Conservation (phyloP, 306 rosid genomes). For the Fragaria iinumae region DNA sequence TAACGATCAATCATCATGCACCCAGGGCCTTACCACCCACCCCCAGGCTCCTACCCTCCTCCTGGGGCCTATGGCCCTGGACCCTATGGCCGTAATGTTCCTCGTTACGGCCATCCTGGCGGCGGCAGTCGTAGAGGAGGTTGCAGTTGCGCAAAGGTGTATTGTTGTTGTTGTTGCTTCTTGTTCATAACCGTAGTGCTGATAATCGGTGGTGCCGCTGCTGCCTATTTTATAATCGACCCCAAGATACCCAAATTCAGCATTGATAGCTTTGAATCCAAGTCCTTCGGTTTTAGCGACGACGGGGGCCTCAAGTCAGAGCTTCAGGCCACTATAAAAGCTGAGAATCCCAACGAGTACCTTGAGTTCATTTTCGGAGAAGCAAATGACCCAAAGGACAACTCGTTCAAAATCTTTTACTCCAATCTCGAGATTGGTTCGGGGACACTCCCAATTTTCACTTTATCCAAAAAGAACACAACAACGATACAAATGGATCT, state of each 20-base stretch:
- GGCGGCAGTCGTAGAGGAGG: neutral
- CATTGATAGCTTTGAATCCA: constrained; percentile 28
- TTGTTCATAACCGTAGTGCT: constrained; percentile 24
- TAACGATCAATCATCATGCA: neutral
- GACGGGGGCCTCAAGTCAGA: constrained; percentile 21
- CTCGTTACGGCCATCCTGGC: constrained; percentile 6
- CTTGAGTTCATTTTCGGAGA: constrained; percentile 38
- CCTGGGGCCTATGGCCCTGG: neutral
- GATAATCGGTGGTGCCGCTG: neutral
- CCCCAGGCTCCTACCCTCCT: neutral
- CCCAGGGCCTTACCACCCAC: neutral
- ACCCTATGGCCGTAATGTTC: constrained; percentile 5
- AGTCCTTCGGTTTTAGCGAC: constrained; percentile 19
- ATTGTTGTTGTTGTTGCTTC: constrained; percentile 32
- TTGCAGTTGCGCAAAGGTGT: neutral
- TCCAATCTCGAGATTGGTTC: constrained; percentile 21
- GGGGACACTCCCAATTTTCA: constrained; percentile 23
- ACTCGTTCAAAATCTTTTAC: constrained; percentile 29
- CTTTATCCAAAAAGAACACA: constrained; percentile 18
- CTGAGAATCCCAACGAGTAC: constrained; percentile 42
- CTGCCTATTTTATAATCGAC: constrained; percentile 1
- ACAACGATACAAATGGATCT: constrained; percentile 14
- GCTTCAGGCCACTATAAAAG: constrained; percentile 27
- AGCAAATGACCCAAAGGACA: neutral
- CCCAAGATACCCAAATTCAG: constrained; percentile 41